Conservation (phyloP, 164 flowering plant genomes). For the Umbilicus rupestris region DNA sequence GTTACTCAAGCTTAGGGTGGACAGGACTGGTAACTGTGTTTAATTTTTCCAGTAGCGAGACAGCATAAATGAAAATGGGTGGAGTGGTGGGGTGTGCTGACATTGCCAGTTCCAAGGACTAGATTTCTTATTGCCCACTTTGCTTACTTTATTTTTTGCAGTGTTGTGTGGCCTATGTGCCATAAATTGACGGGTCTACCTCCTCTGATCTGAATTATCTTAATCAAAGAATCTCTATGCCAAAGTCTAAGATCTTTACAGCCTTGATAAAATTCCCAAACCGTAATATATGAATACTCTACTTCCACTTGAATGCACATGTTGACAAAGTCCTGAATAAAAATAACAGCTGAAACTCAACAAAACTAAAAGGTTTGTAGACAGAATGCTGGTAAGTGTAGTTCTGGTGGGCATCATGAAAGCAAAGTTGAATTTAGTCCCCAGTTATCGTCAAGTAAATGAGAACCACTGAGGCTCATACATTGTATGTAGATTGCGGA, state of each 20-base stretch:
- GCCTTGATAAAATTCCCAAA: background rate
- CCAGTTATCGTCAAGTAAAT: too few relatives aligned
- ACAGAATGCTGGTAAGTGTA: too few relatives aligned
- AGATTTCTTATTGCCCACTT: slow-evolving; percentile 4
- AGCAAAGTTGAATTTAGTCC: too few relatives aligned
- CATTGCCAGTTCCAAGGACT: slow-evolving; percentile 1
- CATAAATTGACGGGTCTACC: background rate
- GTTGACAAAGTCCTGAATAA: background rate
- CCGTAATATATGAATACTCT: background rate
- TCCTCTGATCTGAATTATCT: background rate
- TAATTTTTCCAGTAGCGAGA: background rate
- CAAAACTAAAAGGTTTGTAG: too few relatives aligned
- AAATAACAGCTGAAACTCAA: background rate
- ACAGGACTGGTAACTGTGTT: background rate
- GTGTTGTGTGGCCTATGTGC: background rate
- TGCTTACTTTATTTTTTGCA: background rate
- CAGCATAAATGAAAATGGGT: slow-evolving; percentile 1
- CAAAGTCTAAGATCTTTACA: background rate
- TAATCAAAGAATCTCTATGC: slow-evolving; percentile 2
- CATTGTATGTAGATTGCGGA: background rate
- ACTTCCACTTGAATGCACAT: slow-evolving; percentile 2
- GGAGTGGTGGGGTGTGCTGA: slow-evolving; percentile 8
- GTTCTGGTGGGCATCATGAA: too few relatives aligned
- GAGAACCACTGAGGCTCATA: too few relatives aligned
- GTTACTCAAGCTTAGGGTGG: background rate